Base-by-base conservation (phyloP, 2,329 filamentous ascomycete species). In the Ophiostoma ulmi region DNA sequence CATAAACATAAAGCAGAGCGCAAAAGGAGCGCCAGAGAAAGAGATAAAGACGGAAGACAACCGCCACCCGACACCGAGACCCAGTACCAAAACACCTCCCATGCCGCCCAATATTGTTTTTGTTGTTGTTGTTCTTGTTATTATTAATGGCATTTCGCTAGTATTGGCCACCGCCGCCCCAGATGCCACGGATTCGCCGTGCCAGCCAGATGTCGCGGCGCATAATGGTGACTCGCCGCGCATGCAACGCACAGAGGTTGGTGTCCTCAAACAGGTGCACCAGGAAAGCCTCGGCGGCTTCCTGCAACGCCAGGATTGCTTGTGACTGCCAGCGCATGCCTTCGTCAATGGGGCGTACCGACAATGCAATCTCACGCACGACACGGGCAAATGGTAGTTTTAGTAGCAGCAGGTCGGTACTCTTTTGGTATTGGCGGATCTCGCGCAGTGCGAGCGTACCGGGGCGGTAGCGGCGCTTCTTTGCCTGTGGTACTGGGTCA, bases 171-270 rank as follows among this genome's bases (percentile, higher is more conserved):
- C 84, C 75, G 5, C 90, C 91, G 66, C 89, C 91, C 91, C 91
- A 94, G 65, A 89, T 86, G 14, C 91, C 91, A 69, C 91, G 85
- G 81, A 94, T 93, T 75, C 91, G 83, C 76, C 91, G 84, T 26
- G 94, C 94, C 72, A 98, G 86, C 82, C 97, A 94, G 76, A 99
- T 97, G 80, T 98, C 95, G 83, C 97, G 97, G 81, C 95, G 93
- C 92, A 97, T 94, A 76, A 97, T 97, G 55, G 94, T 98, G 69
- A 98, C 93, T 79, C 94, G 87, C 83, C 97, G 97, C 73, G 94
- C 95, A 81, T 98, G 94, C 76, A 98, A 94, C 73, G 94, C 95
- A 82, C 94, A 97, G 61, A 98, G 86, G 82, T 98, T 97, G 74
- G 92, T 92, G 81, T 97, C 93, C 79, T 97, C 94, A 78, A 98